Evolutionary conservation across 129 eudicot species (phyloP).

Genomic region (Dittrichia graveolens): DNA sequence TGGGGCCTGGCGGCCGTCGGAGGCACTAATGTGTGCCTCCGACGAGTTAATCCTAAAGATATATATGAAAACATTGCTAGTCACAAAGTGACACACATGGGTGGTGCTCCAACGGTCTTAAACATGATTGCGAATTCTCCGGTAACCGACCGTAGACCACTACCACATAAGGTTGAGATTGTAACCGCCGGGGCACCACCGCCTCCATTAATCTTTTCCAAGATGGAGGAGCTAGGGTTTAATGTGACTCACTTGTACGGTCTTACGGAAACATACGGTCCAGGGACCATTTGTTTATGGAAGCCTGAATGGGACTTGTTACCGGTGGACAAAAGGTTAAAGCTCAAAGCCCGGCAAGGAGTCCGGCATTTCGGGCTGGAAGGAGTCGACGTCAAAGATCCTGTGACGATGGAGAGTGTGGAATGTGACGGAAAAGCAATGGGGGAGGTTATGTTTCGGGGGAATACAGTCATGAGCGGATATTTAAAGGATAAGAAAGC

Average conservation of each 20-base stretch:
- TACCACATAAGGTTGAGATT: constrained; percentile 55
- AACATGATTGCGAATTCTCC: constrained; percentile 64
- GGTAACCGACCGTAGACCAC: constrained; percentile 33
- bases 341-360: constrained; percentile 66
- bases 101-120: constrained; percentile 71
- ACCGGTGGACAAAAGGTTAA: constrained; percentile 39
- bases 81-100: constrained; percentile 66
- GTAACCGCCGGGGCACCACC: constrained; percentile 68
- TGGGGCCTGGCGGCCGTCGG: constrained; percentile 76
- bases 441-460: constrained; percentile 70
- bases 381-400: constrained; percentile 52
- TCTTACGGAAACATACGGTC: constrained; percentile 66
- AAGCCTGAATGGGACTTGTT: constrained; percentile 65
- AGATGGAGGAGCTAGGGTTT: constrained; percentile 67
- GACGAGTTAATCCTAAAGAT: constrained; percentile 47
- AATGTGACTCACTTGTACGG: constrained; percentile 56
- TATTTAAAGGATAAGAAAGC: constrained; percentile 53
- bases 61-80: constrained; percentile 46
- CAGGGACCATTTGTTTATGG: constrained; percentile 60
- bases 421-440: constrained; percentile 48
- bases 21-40: constrained; percentile 60
- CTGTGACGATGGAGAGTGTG: too few species aligned
- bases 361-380: constrained; percentile 50
- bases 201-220: constrained; percentile 48
- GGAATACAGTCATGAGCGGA: constrained; percentile 76